Base-by-base conservation (phyloP, 202 grass and related monocot genomes). In the Schoenoplectus tabernaemontani region DNA sequence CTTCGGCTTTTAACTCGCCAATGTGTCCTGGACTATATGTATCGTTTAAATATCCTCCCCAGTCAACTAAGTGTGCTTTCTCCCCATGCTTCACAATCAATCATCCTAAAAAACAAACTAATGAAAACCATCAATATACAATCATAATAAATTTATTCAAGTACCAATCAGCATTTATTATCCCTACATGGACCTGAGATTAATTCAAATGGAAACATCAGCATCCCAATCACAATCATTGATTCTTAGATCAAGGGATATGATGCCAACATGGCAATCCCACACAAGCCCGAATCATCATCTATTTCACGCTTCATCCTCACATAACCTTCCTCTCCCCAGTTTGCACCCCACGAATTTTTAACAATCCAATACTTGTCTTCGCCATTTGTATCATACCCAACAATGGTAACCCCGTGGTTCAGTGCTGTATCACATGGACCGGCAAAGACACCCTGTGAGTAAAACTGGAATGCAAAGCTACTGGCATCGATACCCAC, bases 391-490 rank as follows among this genome's bases (percentile, higher is more conserved):
- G 75, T 89, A 46, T 86, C 86, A 42, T 96, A 96, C 0, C 93
- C 93, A 60, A 96, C 93, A 32, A 88, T 83, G 2, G 84, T 70
- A 68, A 96, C 90, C 42, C 87, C 88, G 57, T 96, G 90, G 84
- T 96, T 91, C 17, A 96, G 69, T 5, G 85, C 37, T 0, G 20
- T 51, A 24, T 76, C 85, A 75, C 90, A 96, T 0, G 86, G 87
- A 20, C 90, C 93, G 9, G 79, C 61, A 86, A 77, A 96, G n/a
- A 96, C 80, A 26, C 90, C 93, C 11, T 78, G 13, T 0, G 70
- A 79, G 82, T 96, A 96, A 79, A 96, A 85, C 84, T 93, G 93
- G 36, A 86, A 96, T 44, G 81, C 64, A 67, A 87, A 86, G 3
- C 88, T 71, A 16, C 84, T 60, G 20, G 82, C 90, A 64, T 96